phyloP scores from a whole-genome alignment of 1,139 yeast genomes.

The Taphrina flavorubra region DNA sequence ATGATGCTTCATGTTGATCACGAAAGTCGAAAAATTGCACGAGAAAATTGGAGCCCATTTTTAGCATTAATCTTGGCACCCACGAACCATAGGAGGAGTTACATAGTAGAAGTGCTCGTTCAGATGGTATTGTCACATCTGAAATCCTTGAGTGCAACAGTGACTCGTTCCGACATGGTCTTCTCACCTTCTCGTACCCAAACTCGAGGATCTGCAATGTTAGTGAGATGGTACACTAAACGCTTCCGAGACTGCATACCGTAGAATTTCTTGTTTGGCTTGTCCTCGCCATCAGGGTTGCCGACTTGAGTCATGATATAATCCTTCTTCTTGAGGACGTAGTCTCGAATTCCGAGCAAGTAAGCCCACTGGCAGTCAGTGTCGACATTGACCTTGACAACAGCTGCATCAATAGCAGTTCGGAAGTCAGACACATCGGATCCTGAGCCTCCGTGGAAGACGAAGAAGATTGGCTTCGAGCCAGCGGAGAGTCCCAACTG shows the following conservation, averaged over 20 bases:
- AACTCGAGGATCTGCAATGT: constrained; percentile 90
- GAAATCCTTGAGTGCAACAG: constrained; percentile 85
- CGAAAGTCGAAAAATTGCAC: no score
- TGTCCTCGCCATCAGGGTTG: constrained; percentile 99
- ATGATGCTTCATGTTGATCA: no score
- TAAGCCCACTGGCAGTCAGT: constrained; percentile 99
- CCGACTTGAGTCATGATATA: constrained; percentile 88
- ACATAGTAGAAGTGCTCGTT: not conserved
- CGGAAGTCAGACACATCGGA: constrained; percentile 90
- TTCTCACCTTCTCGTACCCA: constrained; percentile 99
- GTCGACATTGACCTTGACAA: constrained; percentile 98
- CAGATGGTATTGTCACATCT: constrained; percentile 53
- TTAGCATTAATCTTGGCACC: not conserved
- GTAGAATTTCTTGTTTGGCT: constrained; percentile 69
- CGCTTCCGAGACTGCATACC: constrained; percentile 1
- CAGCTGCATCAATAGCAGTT: constrained; percentile 90
- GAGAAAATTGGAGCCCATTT: no score
- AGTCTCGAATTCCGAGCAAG: constrained; percentile 94
- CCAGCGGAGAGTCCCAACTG: constrained; percentile 59
- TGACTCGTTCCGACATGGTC: constrained; percentile 89
- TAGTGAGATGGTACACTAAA: constrained; percentile 59
- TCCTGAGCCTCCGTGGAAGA: constrained; percentile 99
- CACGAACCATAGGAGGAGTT: not conserved
- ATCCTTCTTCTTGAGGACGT: constrained; percentile 93
- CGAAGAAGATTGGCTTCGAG: constrained; percentile 87